Evolutionary conservation across 208 protist species (phyloP).

Genomic region (Angomonas ambiguus): DNA sequence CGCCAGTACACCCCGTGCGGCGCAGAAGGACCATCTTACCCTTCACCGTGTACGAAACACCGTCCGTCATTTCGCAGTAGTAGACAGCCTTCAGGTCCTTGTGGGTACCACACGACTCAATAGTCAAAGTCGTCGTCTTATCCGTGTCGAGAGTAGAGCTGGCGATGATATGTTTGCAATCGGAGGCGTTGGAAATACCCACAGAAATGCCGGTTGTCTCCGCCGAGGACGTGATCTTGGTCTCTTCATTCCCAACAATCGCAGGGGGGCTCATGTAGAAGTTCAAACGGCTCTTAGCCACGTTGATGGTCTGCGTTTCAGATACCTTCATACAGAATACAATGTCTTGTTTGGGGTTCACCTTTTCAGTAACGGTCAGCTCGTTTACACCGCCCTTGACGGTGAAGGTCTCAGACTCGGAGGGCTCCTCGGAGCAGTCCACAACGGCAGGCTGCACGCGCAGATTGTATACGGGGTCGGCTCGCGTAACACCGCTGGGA

Average conservation of each 20-base stretch:
- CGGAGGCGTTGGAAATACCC: slow-evolving; percentile 26
- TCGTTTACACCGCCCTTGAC: slow-evolving; percentile 4
- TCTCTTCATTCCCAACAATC: slow-evolving; percentile 34
- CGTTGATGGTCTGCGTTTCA: slow-evolving; percentile 20
- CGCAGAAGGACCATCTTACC: slow-evolving; percentile 46
- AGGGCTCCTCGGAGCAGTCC: slow-evolving; percentile 23
- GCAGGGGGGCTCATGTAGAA: slow-evolving; percentile 52
- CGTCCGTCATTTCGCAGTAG: slow-evolving; percentile 58
- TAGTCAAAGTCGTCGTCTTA: slow-evolving; percentile 31
- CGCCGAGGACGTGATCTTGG: slow-evolving; percentile 26
- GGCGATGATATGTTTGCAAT: slow-evolving; percentile 30
- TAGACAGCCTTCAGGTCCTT: slow-evolving; percentile 19
- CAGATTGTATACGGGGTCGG: slow-evolving; percentile 18
- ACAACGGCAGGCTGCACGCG: slow-evolving; percentile 18
- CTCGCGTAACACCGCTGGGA: neutral
- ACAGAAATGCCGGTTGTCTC: slow-evolving; percentile 18
- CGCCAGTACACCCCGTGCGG: slow-evolving; percentile 23
- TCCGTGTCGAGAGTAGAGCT: slow-evolving; percentile 19
- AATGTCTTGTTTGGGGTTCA: slow-evolving; percentile 12
- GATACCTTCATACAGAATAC: slow-evolving; percentile 25
- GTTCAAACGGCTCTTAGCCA: slow-evolving; percentile 21
- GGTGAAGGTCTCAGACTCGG: slow-evolving; percentile 25
- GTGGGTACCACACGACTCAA: slow-evolving; percentile 31
- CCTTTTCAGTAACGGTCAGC: slow-evolving; percentile 22
- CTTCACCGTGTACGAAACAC: slow-evolving; percentile 24